Conservation (phyloP, 1,284 basidiomycete species). For the Pyrrhoderma lamaoense region DNA sequence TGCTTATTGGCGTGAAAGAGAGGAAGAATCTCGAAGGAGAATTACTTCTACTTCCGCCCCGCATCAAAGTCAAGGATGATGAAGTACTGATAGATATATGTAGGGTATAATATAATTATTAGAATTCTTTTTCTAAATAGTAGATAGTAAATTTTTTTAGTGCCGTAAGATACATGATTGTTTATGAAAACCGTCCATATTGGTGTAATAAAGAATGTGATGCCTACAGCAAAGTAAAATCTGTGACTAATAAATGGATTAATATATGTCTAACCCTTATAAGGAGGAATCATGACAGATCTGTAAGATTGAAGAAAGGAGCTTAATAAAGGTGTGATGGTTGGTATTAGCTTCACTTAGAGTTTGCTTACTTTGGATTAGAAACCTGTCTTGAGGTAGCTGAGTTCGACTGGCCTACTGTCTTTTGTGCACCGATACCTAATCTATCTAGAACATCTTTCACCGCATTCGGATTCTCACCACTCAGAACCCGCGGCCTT, state of each 20-base stretch:
- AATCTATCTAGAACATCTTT: constrained; percentile 69
- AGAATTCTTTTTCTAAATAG: no score
- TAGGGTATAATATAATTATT: no score
- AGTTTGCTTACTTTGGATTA: no score
- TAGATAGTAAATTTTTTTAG: no score
- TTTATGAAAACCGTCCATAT: not conserved
- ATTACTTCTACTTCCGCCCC: constrained; percentile 27
- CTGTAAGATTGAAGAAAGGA: constrained; percentile 14
- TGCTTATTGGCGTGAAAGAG: constrained; percentile 50
- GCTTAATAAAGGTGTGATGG: no score
- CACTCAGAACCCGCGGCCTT: constrained; percentile 37
- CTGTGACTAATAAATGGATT: not conserved
- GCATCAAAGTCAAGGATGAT: constrained; percentile 4
- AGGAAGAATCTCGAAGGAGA: constrained; percentile 45
- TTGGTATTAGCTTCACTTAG: no score
- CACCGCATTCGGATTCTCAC: constrained; percentile 60
- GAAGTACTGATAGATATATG: no score
- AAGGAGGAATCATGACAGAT: constrained; percentile 26
- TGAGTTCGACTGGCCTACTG: no score
- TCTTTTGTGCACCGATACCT: constrained; percentile 58
- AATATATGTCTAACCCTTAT: constrained; percentile 20
- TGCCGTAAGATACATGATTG: no score
- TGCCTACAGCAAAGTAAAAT: constrained; percentile 5
- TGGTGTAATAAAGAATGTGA: not conserved
- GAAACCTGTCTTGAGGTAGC: no score